Base-by-base conservation (phyloP, 257 asterid genomes). In the Salvia splendens region DNA sequence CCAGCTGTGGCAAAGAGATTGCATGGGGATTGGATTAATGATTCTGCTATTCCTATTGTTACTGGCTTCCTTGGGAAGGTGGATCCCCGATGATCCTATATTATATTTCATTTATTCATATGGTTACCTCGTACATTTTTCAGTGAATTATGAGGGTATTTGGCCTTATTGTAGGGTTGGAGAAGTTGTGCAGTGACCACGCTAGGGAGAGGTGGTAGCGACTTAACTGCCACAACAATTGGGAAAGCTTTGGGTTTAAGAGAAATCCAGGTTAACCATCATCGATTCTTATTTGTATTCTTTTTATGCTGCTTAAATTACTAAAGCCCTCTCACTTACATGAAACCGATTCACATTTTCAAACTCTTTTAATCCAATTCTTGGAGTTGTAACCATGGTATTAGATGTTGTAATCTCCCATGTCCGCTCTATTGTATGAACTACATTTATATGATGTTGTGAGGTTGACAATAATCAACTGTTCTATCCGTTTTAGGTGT, bases 51-150 rank as follows among this genome's bases (percentile, higher is more conserved):
- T 74, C 97, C 97, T 56, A 75, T 91, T 15, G 89, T 91, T 74
- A 91, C 97, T 70, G 97, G 97, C 51, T 91, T 91, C 80, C 97
- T 91, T 65, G 97, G 97, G 63, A 91, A 91, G 96, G 96, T 88
- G 28, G 24, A 20, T 20, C 24, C 24, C 24, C 24, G 46, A 61
- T 64, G 61, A 51, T 17, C 63, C 54, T 28, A 36, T 60, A 66
- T 61, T 61, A 17, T 49, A 56, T 47, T 40, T 24, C 24, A 38
- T 35, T 12, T 55, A 16, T 61, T 20, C 24, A 20, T 20, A 15
- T 12, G n/a, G 47, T 51, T 57, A 28, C 30, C 47, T 50, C 46
- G 12, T 73, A 24, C 28, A 14, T 71, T 42, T 32, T 7, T 55
- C 46, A 32, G 40, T 42, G 43, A 61, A 42, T 5, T 15, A 5